A percentile compares a stretch with the other conserved stretches of the same genome.
Evolutionary conservation across 352 stramenopile species (phyloP).

Genomic region (Pythium myriotylum): DNA sequence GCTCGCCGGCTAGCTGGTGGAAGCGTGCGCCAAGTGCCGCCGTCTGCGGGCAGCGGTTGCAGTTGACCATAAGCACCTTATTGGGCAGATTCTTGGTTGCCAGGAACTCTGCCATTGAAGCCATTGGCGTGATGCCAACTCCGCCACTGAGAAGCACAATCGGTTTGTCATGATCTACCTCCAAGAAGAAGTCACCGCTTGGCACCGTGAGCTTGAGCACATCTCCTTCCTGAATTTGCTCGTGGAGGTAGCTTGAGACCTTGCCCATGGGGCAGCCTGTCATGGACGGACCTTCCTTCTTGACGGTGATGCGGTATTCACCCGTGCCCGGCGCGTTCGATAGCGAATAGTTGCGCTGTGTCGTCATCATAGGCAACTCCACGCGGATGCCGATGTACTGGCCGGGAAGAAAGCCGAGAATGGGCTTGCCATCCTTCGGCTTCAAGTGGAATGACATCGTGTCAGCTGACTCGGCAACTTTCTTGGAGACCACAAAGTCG

Average conservation of each 20-base stretch:
- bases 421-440: constrained; percentile 35
- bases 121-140: constrained; percentile 61
- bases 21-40: constrained; percentile 38
- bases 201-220: constrained; percentile 52
- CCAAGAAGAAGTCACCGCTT: constrained; percentile 56
- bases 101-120: constrained; percentile 50
- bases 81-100: constrained; percentile 32
- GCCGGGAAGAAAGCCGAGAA: constrained; percentile 52
- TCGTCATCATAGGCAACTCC: constrained; percentile 40
- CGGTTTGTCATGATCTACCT: constrained; percentile 41
- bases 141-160: constrained; percentile 63
- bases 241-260: constrained; percentile 62
- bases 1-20: constrained; percentile 33
- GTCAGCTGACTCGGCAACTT: constrained; percentile 51
- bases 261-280: constrained; percentile 38
- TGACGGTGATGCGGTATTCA: constrained; percentile 65
- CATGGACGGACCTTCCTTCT: constrained; percentile 43
- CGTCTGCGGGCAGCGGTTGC: constrained; percentile 38
- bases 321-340: constrained; percentile 38
- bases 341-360: constrained; percentile 63
- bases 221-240: constrained; percentile 49
- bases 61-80: constrained; percentile 49
- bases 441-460: constrained; percentile 63
- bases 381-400: constrained; percentile 66
- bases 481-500: constrained; percentile 55